Percentiles rank a stretch among this genome's conserved stretches.
phyloP scores from a whole-genome alignment of 176 grass and related monocot species.

The Avena sativa region DNA sequence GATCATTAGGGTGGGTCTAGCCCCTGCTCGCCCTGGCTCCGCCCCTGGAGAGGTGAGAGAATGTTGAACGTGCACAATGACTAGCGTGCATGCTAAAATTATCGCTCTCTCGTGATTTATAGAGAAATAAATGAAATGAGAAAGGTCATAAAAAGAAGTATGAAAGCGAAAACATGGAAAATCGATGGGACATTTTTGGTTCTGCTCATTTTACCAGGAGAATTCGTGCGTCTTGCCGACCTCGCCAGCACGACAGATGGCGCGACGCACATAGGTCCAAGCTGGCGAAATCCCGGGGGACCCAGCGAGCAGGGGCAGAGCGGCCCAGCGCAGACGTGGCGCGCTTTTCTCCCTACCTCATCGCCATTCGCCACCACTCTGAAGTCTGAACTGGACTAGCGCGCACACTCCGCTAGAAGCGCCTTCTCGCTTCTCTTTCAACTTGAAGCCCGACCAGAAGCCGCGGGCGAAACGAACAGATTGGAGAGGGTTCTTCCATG shows the following conservation, averaged over 20 bases:
- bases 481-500: background rate
- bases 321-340: conserved; percentile 22
- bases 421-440: background rate
- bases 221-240: conserved; percentile 26
- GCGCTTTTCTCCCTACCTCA: conserved; percentile 39
- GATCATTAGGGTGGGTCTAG: too few species aligned
- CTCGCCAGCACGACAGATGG: background rate
- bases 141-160: background rate
- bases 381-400: background rate
- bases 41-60: too few species aligned
- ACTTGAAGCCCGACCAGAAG: background rate
- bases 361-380: conserved; percentile 21
- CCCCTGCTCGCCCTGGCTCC: too few species aligned
- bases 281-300: background rate
- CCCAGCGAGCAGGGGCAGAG: background rate
- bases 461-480: conserved; percentile 3
- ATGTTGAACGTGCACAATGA: too few species aligned
- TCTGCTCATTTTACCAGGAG: background rate
- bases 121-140: background rate
- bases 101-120: background rate
- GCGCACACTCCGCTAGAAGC: conserved; percentile 30
- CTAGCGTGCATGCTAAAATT: too few species aligned
- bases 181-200: background rate
- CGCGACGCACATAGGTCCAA: background rate
- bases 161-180: background rate